Evolutionary conservation across 306 rosid species (phyloP), one percentile per base, ranked within the genome.

Genomic region (Medicago lupulina): DNA sequence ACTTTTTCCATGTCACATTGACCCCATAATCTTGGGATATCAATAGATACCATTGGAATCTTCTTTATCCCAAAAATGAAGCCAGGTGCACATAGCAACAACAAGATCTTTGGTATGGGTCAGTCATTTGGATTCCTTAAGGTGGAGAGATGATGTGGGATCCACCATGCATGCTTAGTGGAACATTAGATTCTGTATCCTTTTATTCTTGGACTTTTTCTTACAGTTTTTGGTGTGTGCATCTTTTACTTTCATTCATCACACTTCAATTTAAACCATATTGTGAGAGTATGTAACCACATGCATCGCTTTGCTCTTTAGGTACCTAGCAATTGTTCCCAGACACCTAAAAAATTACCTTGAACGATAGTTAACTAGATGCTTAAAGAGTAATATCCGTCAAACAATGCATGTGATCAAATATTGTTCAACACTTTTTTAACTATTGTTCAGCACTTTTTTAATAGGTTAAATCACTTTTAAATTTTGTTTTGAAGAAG

Each of bases 21-120:
- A 82, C 85, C 85, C 89, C 75, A 86, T 88, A 71, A 61, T 84
- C 76, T 86, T 85, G 91, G 94, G 87, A 83, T 87, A 84, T 81
- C 69, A 81, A 67, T 75, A 46, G 81, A 85, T 81, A 81, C 80
- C 51, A 0, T 0, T 83, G 67, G 96, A 91, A 86, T 89, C 92
- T 93, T 81, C 67, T 67, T 67, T 74, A 67, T 64, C 77, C 61
- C 51, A 39, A 73, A 65, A 73, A 40, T 38, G 49, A 58, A 75
- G 67, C 84, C 28, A 81, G 70, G 62, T 63, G 73, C 73, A 53
- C 21, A 67, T 5, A 51, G 36, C 6, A 53, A 31, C 16, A 11
- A 74, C 70, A 74, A 47, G 58, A 80, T 67, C 47, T 12, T 21
- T 65, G 58, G 43, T 25, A 44, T 58, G 65, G 50, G 34, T 19